phyloP scores from a whole-genome alignment of 805 yeast species.

The Pichia insulana region DNA sequence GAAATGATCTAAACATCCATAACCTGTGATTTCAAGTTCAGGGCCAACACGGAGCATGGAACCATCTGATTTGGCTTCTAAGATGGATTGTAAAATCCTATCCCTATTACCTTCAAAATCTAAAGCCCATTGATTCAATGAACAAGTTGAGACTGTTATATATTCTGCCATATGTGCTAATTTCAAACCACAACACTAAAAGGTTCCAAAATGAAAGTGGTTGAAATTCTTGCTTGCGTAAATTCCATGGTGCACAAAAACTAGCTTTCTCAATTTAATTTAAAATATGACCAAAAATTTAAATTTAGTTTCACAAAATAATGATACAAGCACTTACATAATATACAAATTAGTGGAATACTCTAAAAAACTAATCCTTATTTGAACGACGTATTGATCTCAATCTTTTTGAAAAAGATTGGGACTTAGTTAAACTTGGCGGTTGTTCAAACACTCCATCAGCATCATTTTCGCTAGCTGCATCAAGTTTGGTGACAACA shows the following conservation, averaged over 20 bases:
- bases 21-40: conserved; percentile 89
- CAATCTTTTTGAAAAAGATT: conserved; percentile 16
- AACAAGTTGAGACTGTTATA: conserved; percentile 87
- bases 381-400: conserved; percentile 18
- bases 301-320: too few species aligned
- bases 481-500: conserved; percentile 25
- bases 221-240: too few species aligned
- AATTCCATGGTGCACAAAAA: too few species aligned
- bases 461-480: conserved; percentile 4
- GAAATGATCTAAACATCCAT: conserved; percentile 92
- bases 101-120: conserved; percentile 97
- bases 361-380: conserved; percentile 13
- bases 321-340: not conserved
- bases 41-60: conserved; percentile 93
- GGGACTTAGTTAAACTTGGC: conserved; percentile 1
- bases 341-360: not conserved
- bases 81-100: conserved; percentile 75
- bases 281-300: not conserved
- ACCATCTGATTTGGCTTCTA: conserved; percentile 61
- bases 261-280: too few species aligned
- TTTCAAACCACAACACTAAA: not conserved
- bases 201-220: too few species aligned
- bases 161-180: conserved; percentile 61
- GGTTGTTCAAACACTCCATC: conserved; percentile 5
- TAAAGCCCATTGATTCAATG: conserved; percentile 96